Conservation (phyloP, 257 asterid species). For the Paraleonurus japonicus region DNA sequence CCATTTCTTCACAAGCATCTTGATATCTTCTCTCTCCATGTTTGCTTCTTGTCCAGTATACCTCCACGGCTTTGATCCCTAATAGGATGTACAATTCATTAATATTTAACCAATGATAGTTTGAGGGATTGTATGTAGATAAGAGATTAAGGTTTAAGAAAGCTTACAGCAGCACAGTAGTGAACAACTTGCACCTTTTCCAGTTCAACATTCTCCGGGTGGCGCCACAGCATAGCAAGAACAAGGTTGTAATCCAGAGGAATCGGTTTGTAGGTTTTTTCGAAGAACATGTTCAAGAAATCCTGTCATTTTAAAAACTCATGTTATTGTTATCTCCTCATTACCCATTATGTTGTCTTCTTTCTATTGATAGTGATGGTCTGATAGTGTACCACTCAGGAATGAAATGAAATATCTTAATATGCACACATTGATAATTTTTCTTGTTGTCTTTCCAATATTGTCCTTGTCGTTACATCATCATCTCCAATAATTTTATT, state of each 20-base stretch:
- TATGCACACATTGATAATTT: neutral
- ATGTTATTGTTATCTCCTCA: neutral
- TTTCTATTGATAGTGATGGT: conserved; percentile 13
- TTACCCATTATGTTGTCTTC: no score
- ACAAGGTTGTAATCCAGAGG: conserved; percentile 53
- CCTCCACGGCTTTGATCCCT: conserved; percentile 75
- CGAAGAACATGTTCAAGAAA: conserved; percentile 65
- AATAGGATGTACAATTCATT: neutral
- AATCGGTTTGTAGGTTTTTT: conserved; percentile 46
- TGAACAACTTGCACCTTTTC: conserved; percentile 55
- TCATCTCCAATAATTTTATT: neutral
- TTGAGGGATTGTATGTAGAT: neutral
- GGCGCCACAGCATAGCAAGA: conserved; percentile 68
- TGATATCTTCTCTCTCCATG: conserved; percentile 59
- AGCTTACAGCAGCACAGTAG: conserved; percentile 58
- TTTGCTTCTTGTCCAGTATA: conserved; percentile 52
- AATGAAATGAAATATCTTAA: conserved; percentile 5
- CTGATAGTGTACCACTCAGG: neutral
- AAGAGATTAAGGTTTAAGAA: neutral
- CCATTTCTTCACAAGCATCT: conserved; percentile 58
- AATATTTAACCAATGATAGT: no score
- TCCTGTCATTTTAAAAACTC: conserved; percentile 36
- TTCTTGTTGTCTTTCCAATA: neutral
- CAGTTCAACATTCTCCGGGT: conserved; percentile 53
- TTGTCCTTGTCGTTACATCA: neutral